Base-by-base conservation (phyloP, 352 stramenopile genomes). In the Phytophthora cajani region DNA sequence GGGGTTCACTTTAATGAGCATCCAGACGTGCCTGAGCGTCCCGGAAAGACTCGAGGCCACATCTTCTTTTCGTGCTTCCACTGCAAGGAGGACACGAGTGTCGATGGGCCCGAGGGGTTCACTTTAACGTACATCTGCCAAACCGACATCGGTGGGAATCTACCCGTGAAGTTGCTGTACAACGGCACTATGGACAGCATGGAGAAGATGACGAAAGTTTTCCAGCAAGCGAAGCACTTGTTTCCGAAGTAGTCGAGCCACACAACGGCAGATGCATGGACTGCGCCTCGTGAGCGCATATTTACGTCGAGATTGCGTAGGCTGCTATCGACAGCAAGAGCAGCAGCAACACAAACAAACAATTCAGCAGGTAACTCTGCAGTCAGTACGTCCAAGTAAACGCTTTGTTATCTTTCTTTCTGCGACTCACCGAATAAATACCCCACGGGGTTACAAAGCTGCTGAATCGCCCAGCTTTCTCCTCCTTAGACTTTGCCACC, bases 181-280 rank as follows among this genome's bases (percentile, higher is more conserved):
- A 89, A 75, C 57, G 83, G 81, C 46, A 85, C 76, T 44, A 76
- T 85, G 30, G 82, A 90, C 78, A 88, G 77, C 63, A 82, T 89
- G 77, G 71, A 80, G 46, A 89, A 88, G 60, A 79, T 88, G 66
- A 72, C 84, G 33, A 85, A 83, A 54, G 70, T 80, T 23, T 87
- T 87, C 62, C 69, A 74, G 21, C 66, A 84, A 12, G 78, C 78
- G 9, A 64, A 77, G 19, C 75, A 78, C 58, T 57, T 82, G 30
- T 87, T 87, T 53, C 57, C 33, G 21, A 75, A 23, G 63, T 67
- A 56, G 42, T 17, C 12, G 36, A 42, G 36, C 36, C 36, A 16
- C 36, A 42, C 11, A 42, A 16, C 36, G 36, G 11, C 30, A 38
- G 19, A 69, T 36, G 23, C 53, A 53, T 42, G 55, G 46, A 38